Evolutionary conservation across 2,329 filamentous ascomycete genomes (phyloP).

Genomic region (Endothia cerciana): DNA sequence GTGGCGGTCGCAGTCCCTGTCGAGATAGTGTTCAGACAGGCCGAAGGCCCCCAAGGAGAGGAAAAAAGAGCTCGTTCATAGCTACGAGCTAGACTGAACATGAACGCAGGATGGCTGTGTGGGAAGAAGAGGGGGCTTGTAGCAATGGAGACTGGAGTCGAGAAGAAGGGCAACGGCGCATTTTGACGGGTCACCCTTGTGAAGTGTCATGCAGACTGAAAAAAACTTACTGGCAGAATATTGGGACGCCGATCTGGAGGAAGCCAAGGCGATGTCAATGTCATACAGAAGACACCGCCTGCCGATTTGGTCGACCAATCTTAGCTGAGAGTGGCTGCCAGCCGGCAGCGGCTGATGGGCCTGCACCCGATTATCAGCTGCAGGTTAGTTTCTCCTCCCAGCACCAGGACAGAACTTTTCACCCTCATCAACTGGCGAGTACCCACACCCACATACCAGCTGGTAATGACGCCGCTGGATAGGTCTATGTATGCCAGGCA

Average conservation of each 20-base stretch:
- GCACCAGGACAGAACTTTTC: not conserved
- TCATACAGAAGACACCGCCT: not conserved
- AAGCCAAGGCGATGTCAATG: too few relatives aligned
- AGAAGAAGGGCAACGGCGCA: not conserved
- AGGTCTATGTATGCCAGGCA: too few relatives aligned
- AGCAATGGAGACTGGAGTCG: not conserved
- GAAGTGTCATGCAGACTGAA: not conserved
- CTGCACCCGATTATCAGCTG: not conserved
- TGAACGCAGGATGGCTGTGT: constrained; percentile 1
- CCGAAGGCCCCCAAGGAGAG: constrained; percentile 10
- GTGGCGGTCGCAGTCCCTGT: not conserved
- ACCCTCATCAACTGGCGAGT: not conserved
- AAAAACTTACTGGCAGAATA: not conserved
- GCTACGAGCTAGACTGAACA: constrained; percentile 22
- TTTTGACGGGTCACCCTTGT: not conserved
- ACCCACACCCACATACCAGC: too few relatives aligned
- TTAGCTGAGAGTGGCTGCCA: not conserved
- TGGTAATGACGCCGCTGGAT: too few relatives aligned
- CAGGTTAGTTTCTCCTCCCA: not conserved
- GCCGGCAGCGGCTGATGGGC: not conserved
- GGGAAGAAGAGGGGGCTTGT: not conserved
- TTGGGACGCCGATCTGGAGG: not conserved
- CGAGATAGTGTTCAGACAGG: constrained; percentile 14
- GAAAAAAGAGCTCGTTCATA: constrained; percentile 24
- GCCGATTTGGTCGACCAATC: not conserved